Evolutionary conservation across 345 rosid genomes (phyloP).

Genomic region (Populus simonii): DNA sequence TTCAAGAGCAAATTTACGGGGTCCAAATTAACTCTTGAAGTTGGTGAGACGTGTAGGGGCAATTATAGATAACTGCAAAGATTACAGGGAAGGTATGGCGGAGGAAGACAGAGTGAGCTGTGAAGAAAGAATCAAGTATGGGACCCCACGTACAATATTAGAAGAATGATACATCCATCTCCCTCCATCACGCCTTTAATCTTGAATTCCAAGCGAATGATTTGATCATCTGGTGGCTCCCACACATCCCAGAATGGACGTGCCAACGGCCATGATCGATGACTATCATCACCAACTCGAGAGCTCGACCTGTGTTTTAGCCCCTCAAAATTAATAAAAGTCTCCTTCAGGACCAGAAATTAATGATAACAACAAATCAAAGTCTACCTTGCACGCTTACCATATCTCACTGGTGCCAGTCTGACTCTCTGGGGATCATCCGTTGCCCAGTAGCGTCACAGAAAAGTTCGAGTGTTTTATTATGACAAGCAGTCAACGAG

Average conservation of each 20-base stretch:
- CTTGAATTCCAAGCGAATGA: conserved; percentile 22
- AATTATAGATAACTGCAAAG: background rate
- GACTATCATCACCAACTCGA: background rate
- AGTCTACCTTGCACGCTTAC: background rate
- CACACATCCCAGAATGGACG: background rate
- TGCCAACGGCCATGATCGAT: conserved; percentile 23
- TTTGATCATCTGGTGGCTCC: conserved; percentile 14
- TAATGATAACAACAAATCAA: too few species aligned
- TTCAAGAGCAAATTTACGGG: too few species aligned
- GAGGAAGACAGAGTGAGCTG: too few species aligned
- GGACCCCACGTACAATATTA: background rate
- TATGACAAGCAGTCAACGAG: background rate
- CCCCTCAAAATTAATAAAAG: background rate
- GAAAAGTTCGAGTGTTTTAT: too few species aligned
- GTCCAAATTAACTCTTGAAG: background rate
- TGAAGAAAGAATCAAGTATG: background rate
- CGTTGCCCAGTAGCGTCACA: too few species aligned
- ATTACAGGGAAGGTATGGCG: too few species aligned
- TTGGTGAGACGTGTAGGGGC: background rate
- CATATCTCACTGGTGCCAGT: background rate
- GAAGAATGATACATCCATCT: background rate
- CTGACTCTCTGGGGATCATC: background rate
- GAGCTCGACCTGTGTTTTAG: background rate
- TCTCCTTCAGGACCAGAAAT: too few species aligned
- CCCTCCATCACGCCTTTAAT: background rate